Evolutionary conservation across 495 filamentous ascomycete species (phyloP).

Genomic region (Penicillium egyptiacum): DNA sequence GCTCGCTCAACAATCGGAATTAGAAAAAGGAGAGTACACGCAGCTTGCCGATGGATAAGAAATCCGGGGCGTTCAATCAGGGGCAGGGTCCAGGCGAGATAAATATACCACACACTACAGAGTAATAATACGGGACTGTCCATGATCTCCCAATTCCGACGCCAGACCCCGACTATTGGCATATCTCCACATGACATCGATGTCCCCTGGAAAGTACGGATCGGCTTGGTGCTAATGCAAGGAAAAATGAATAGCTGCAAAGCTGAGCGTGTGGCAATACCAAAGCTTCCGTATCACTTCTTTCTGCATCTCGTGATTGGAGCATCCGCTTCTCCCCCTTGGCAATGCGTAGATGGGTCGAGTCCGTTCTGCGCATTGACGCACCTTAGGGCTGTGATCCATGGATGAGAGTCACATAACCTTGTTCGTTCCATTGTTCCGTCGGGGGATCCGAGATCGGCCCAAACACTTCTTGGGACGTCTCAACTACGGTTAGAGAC

Average conservation of each 20-base stretch:
- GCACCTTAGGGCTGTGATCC: slow-evolving; percentile 18
- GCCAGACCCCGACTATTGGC: slow-evolving; percentile 8
- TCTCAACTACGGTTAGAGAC: slow-evolving; percentile 8
- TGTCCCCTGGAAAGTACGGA: slow-evolving; percentile 13
- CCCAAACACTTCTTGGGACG: slow-evolving; percentile 4
- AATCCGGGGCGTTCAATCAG: slow-evolving; percentile 11
- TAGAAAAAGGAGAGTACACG: not conserved
- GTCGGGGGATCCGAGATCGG: slow-evolving; percentile 19
- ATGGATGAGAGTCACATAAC: slow-evolving; percentile 3
- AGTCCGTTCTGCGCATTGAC: slow-evolving; percentile 21
- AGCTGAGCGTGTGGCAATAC: slow-evolving; percentile 28
- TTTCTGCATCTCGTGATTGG: slow-evolving; percentile 18
- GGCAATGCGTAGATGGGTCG: slow-evolving; percentile 5
- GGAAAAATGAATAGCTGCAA: slow-evolving; percentile 27
- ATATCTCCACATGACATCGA: slow-evolving; percentile 17
- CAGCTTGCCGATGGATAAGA: slow-evolving; percentile 13
- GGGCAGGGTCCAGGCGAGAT: slow-evolving; percentile 5
- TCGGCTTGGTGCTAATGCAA: slow-evolving; percentile 24
- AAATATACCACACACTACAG: slow-evolving; percentile 2
- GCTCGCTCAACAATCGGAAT: not conserved
- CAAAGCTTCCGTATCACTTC: slow-evolving; percentile 15
- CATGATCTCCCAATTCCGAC: slow-evolving; percentile 8
- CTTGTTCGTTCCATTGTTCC: slow-evolving; percentile 11
- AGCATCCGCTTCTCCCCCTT: slow-evolving; percentile 14
- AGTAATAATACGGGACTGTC: slow-evolving; percentile 3